Evolutionary conservation across 805 yeast genomes (phyloP), one percentile per base, ranked within the genome.

Genomic region (Isabelozyma pseudorhagii): DNA sequence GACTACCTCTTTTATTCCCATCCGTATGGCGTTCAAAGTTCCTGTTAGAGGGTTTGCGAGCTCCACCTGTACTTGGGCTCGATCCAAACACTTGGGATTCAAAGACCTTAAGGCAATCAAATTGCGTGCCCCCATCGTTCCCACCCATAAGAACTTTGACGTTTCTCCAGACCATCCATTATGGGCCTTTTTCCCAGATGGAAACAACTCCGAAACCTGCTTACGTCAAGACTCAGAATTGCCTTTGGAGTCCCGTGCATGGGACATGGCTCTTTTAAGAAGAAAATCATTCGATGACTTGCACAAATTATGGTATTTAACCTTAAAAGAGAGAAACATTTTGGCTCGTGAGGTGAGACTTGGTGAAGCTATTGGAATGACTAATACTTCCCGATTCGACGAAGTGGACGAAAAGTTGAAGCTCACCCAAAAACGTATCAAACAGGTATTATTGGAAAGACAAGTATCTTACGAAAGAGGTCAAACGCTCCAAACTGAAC

Each of bases 281-380:
- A 80, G 96, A 53, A 94, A 94, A 68, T 82, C 89, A 14, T 94
- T 91, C 62, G 94, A 91, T 40, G 99, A 94, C 64, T 74, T 94
- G 58, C 99, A 94, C 68, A 80, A 83, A 38, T 74, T 94, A 59
- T 94, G 99, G 98, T 93, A 89, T 66, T 78, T 86, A 42, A 83
- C 92, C 57, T 69, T 93, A 56, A 87, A 82, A 63, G 97, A 94
- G 68, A 75, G 96, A 57, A 94, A 94, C 66, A 71, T 82, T 11
- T 67, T 93, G 49, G 83, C 83, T 34, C 79, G 97, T 58, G 98
- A 94, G 66, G 74, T 75, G 48, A 83, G 85, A 54, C 75, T 89
- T 56, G 77, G 79, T 50, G 76, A 61, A 44, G 48, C 68, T 25
- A 46, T 70, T 27, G 54, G 57, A 47, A 53, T 54, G 51, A 50